phyloP scores from a whole-genome alignment of 306 rosid genomes.

The Urtica urens region DNA sequence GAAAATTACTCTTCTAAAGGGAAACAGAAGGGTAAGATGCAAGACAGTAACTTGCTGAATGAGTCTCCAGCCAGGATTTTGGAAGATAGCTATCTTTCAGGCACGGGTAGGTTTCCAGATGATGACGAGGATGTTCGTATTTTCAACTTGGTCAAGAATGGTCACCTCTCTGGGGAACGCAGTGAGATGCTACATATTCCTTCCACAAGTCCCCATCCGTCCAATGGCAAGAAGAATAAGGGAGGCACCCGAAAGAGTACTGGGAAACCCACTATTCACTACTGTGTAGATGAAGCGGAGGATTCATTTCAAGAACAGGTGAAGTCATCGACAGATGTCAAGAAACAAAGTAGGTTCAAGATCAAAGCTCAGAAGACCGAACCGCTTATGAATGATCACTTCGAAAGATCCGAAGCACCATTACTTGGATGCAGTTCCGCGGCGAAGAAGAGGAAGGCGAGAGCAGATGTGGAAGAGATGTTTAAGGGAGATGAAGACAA shows the following conservation, averaged over 20 bases:
- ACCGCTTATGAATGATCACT: conserved; percentile 23
- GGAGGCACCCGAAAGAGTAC: conserved; percentile 33
- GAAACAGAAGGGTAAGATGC: conserved; percentile 63
- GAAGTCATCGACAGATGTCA: conserved; percentile 34
- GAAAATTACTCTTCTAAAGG: conserved; percentile 44
- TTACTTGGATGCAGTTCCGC: conserved; percentile 53
- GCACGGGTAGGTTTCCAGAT: conserved; percentile 34
- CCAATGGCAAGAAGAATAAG: conserved; percentile 47
- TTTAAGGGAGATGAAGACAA: conserved; percentile 41
- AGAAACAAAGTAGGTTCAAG: conserved; percentile 35
- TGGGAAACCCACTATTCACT: conserved; percentile 25
- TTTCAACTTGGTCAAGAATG: conserved; percentile 40
- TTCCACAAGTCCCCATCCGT: conserved; percentile 25
- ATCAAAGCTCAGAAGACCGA: conserved; percentile 44
- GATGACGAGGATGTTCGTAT: conserved; percentile 32
- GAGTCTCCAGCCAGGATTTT: conserved; percentile 29
- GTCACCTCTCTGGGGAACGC: conserved; percentile 35
- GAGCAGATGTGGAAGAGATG: conserved; percentile 28
- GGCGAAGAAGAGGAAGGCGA: conserved; percentile 60
- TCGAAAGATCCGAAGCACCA: conserved; percentile 55
- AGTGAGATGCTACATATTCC: conserved; percentile 35
- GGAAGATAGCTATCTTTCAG: conserved; percentile 38
- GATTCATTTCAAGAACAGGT: conserved; percentile 36
- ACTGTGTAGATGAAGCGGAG: conserved; percentile 43
- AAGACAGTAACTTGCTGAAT: conserved; percentile 34